Conservation (phyloP, 1,284 basidiomycete species). For the Ustilago nuda region DNA sequence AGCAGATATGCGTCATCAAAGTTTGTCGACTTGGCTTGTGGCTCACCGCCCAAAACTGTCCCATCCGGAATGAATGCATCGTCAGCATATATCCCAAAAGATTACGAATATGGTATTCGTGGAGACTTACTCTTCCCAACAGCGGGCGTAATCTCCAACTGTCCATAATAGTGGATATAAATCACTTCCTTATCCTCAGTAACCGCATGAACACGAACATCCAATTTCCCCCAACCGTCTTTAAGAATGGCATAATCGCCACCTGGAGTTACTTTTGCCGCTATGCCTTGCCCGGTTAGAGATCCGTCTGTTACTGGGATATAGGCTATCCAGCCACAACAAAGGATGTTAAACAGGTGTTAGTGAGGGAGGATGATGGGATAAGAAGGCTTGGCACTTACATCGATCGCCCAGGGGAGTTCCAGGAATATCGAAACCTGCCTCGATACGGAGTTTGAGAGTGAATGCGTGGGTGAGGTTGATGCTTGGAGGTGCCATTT, state of each 20-base stretch:
- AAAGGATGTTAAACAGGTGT: background rate
- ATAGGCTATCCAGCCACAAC: constrained; percentile 10
- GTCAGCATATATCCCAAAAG: background rate
- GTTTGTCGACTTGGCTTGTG: constrained; percentile 30
- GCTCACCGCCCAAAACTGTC: constrained; percentile 30
- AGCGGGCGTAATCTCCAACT: constrained; percentile 33
- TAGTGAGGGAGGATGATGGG: too few relatives aligned
- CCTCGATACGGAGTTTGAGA: constrained; percentile 24
- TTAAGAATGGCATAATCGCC: constrained; percentile 44
- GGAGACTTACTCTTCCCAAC: constrained; percentile 28
- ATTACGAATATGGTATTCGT: background rate
- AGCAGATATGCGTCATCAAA: constrained; percentile 44
- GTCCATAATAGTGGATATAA: constrained; percentile 44
- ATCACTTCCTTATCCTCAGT: constrained; percentile 36
- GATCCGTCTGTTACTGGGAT: constrained; percentile 35
- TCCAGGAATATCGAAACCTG: constrained; percentile 10
- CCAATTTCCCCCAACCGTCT: constrained; percentile 46
- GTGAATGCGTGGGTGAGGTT: constrained; percentile 42
- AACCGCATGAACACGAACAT: constrained; percentile 39
- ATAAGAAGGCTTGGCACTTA: constrained; percentile 2
- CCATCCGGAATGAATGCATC: background rate
- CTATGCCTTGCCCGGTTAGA: constrained; percentile 26
- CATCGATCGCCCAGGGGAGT: constrained; percentile 43
- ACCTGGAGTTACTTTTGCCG: constrained; percentile 38
- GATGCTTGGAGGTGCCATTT: constrained; percentile 37